Conservation (phyloP, 1,284 basidiomycete species). For the Trametes sp. region DNA sequence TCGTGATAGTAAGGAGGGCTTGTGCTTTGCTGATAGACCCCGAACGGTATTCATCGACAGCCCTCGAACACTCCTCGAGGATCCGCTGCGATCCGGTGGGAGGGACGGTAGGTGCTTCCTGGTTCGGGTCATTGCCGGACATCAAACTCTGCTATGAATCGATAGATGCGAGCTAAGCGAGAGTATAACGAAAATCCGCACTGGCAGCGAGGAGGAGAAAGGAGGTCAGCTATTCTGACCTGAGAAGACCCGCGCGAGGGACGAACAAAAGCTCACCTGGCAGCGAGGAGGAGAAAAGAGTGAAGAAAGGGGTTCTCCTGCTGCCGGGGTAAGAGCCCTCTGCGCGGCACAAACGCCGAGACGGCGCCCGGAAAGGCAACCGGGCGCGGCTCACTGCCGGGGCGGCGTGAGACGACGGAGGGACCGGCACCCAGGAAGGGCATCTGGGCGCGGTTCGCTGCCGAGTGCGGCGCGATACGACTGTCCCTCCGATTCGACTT, state of each 20-base stretch:
- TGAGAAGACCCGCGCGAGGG: neutral
- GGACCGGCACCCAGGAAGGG: neutral
- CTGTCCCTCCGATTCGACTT: conserved; percentile 2
- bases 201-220: conserved; percentile 3
- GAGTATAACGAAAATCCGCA: neutral
- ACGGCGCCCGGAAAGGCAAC: neutral
- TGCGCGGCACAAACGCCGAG: conserved; percentile 1
- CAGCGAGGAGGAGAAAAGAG: neutral
- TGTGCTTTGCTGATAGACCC: no score
- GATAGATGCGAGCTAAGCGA: neutral
- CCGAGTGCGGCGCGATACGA: neutral
- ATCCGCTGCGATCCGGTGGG: no score
- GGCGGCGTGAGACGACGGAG: neutral
- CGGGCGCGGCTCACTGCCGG: conserved; percentile 2
- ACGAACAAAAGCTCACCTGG: neutral
- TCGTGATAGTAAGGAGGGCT: neutral
- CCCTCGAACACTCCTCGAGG: no score
- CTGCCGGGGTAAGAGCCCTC: neutral
- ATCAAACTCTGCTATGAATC: neutral
- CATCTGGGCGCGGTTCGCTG: neutral
- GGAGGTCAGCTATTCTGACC: neutral
- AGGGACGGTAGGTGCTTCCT: neutral
- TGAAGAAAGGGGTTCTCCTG: neutral
- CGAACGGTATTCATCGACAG: no score
- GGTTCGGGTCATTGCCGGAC: neutral